These are phyloP conservation scores for Pythium apleroticum DNA, from an alignment of 352 stramenopile genomes.

Conservation along the genomic window DNA sequence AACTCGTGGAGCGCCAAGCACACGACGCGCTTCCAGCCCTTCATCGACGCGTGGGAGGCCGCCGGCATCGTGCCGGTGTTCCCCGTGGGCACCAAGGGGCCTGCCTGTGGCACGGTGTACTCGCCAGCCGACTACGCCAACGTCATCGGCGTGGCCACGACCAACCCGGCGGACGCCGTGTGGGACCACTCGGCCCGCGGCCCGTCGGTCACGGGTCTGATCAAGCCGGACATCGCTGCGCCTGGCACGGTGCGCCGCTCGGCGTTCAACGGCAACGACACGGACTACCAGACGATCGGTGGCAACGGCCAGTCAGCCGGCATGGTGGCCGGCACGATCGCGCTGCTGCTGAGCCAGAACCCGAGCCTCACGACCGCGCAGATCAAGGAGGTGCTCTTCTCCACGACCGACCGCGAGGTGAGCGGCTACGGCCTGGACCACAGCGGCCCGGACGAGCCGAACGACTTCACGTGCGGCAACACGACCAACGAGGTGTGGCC, in stretches of 20 bases:
- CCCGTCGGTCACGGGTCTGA: conserved; percentile 16
- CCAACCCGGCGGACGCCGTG: conserved; percentile 19
- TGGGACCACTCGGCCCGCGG: conserved; percentile 30
- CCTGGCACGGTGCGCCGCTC: conserved; percentile 27
- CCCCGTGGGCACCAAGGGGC: conserved; percentile 23
- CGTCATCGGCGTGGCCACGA: conserved; percentile 14
- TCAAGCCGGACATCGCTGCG: conserved; percentile 38
- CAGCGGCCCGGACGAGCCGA: conserved; percentile 15
- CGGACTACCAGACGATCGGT: conserved; percentile 30
- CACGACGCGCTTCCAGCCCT: background rate
- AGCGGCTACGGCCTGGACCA: conserved; percentile 13
- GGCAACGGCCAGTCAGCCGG: conserved; percentile 23
- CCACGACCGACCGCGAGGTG: conserved; percentile 17
- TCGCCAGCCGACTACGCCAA: conserved; percentile 25
- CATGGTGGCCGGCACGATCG: conserved; percentile 29
- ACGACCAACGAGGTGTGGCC: conserved; percentile 17
- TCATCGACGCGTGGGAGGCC: conserved; percentile 22
- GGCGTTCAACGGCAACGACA: conserved; percentile 25
- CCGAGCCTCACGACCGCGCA: conserved; percentile 20
- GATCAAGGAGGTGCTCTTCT: conserved; percentile 14
- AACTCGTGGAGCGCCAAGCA: conserved; percentile 27
- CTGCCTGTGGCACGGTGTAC: conserved; percentile 15
- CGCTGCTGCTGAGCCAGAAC: conserved; percentile 27
- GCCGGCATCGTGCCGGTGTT: conserved; percentile 33
- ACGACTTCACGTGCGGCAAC: conserved; percentile 20